Conservation (phyloP, 2,329 filamentous ascomycete species). For the Verticillium tricorpus region DNA sequence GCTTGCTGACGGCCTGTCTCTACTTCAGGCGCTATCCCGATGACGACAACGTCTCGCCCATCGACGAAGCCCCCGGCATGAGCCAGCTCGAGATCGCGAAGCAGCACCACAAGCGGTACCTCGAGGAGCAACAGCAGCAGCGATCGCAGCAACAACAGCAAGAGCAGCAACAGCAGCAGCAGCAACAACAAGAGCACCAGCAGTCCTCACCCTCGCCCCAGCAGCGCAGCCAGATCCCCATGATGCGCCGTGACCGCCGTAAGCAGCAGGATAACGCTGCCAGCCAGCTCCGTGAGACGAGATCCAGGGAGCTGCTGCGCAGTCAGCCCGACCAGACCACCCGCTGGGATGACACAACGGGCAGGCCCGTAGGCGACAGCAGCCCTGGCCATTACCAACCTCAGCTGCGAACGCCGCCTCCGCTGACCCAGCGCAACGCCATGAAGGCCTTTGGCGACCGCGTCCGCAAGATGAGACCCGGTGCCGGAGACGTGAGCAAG, state of each 20-base stretch:
- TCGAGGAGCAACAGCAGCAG: slow-evolving; percentile 19
- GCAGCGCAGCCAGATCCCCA: slow-evolving; percentile 41
- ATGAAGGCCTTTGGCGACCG: slow-evolving; percentile 37
- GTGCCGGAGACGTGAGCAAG: slow-evolving; percentile 13
- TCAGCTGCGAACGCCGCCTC: slow-evolving; percentile 27
- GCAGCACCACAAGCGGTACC: not conserved
- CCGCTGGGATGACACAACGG: slow-evolving; percentile 63
- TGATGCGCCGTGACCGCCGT: slow-evolving; percentile 46
- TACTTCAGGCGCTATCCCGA: slow-evolving; percentile 5
- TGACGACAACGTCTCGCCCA: slow-evolving; percentile 44
- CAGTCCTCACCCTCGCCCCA: slow-evolving; percentile 15
- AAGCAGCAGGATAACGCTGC: slow-evolving; percentile 31
- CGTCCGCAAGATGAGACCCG: slow-evolving; percentile 35
- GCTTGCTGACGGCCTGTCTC: slow-evolving; percentile 13
- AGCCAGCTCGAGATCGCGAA: slow-evolving; percentile 20
- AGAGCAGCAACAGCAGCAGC: slow-evolving; percentile 12
- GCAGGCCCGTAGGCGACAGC: slow-evolving; percentile 58
- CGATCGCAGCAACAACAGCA: slow-evolving; percentile 6
- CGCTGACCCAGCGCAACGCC: slow-evolving; percentile 24
- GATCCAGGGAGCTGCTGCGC: slow-evolving; percentile 10
- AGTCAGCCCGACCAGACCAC: slow-evolving; percentile 31
- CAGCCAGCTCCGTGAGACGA: not conserved
- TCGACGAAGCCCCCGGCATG: slow-evolving; percentile 39
- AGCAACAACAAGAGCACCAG: not conserved
- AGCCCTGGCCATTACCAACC: slow-evolving; percentile 54